Evolutionary conservation across 1,139 yeast genomes (phyloP), one percentile per base, ranked within the genome.

Genomic region (Saccharomycopsis hybrid): DNA sequence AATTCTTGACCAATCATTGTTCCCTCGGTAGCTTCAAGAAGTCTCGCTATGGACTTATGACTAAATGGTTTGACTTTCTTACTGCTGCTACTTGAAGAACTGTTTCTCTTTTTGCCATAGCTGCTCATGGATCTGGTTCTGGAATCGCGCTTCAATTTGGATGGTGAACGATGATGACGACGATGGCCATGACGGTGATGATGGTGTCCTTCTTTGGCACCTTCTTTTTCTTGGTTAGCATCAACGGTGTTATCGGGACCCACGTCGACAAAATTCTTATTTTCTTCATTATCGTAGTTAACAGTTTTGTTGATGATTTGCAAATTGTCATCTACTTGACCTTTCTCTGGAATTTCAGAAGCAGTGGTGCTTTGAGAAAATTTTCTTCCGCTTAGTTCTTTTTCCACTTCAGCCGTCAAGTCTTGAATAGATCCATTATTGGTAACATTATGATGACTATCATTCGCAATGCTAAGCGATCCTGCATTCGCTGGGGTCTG

Each of bases 1-100:
- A 89, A 85, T 58, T 86, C 94, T 11, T 43, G 50, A 8, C 55
- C 55, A 40, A 52, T 47, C 5, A 39, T 44, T 5, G 55, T 44
- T n/a, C 53, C 53, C 29, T 50, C 51, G 4, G 55, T 46, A 11
- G 53, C 53, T 13, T 52, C 53, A 4, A 52, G 7, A 8, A 52
- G 11, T 29, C 47, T 42, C 5, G 50, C 33, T 5, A 52, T 35
- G 3, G 53, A 25, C 7, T 39, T 24, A 27, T 46, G 43, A 40
- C 46, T 50, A 36, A 49, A 49, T 41, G 54, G 52, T 37, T 38
- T 18, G 25, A 43, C 31, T 44, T 45, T 49, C n/a, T 25, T 44
- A 13, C 37, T 24, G 8, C 27, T 29, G 2, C 32, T 18, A 18
- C 18, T 18, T 18, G 18, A 18, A 18, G 18, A 18, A 18, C 18